Conservation (phyloP, 208 protist species). For the Naegleria fowleri region DNA sequence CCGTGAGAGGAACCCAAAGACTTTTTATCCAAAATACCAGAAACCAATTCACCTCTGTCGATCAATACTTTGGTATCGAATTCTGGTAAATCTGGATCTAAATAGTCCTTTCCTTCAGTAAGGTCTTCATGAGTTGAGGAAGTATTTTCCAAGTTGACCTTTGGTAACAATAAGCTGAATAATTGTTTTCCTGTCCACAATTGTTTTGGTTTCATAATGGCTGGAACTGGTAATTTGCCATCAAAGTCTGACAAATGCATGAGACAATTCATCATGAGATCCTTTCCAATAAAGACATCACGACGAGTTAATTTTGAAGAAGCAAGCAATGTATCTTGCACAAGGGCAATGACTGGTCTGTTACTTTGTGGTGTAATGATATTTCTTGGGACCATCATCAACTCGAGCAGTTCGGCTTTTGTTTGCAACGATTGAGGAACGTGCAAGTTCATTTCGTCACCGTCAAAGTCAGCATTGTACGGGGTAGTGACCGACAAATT, state of each 20-base stretch:
- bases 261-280: constrained; percentile 94
- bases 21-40: constrained; percentile 71
- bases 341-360: constrained; percentile 97
- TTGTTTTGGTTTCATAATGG: constrained; percentile 90
- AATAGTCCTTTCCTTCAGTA: not conserved
- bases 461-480: constrained; percentile 99
- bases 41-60: constrained; percentile 77
- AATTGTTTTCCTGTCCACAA: constrained; percentile 99
- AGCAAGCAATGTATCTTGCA: constrained; percentile 97
- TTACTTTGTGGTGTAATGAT: constrained; percentile 98
- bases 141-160: constrained; percentile 76
- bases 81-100: constrained; percentile 59
- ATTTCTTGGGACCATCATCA: constrained; percentile 98
- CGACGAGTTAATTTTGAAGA: constrained; percentile 83
- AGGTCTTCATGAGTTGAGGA: constrained; percentile 59
- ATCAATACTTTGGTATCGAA: constrained; percentile 69
- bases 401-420: constrained; percentile 88
- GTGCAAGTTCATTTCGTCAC: constrained; percentile 99
- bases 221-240: constrained; percentile 80
- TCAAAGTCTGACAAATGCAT: constrained; percentile 92
- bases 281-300: constrained; percentile 91
- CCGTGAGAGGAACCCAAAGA: constrained; percentile 72
- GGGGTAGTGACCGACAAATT: constrained; percentile 97
- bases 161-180: constrained; percentile 92
- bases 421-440: constrained; percentile 94